Base-by-base conservation (phyloP, 2,329 filamentous ascomycete species). In the Blastomyces parvus region DNA sequence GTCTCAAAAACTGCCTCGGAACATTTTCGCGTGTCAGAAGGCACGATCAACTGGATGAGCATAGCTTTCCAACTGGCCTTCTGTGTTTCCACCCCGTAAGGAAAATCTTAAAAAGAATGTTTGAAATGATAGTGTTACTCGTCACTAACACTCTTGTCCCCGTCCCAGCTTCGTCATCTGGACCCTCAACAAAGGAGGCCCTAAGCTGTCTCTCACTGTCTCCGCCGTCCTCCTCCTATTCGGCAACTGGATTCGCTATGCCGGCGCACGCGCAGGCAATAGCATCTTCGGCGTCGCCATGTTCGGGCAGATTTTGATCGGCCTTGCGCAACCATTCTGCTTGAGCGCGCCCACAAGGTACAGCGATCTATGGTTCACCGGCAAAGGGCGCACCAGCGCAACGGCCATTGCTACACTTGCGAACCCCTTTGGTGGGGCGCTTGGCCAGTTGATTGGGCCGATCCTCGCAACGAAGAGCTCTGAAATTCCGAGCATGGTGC, bases 301-400 rank as follows among this genome's bases (percentile, higher is more conserved):
- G 88, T 87, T 95, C 69, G 93, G 93, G 4, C 93, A 97, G 78
- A 88, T 97, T 73, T 74, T 99, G 65, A 91, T 89, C 61, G 94
- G 93, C 0, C 82, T 97, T 48, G 87, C 91, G 0, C 94, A 99
- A 73, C 92, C 94, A 0, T 97, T 97, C 74, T 90, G 96, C 14
- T 84, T 97, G 11, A 86, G 88, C 7, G 91, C 93, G 0, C 93
- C 94, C 0, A 93, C 94, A 0, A 82, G 90, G 66, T 99, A 96
- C 76, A 94, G 90, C 62, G 92, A 97, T 73, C 80, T 96, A 64
- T 97, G 94, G 94, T 97, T 97, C 77, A 92, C 90, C 1, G 87
- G 89, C 69, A 79, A 81, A 13, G 93, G 92, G 8, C 85, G 94
- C 62, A 89, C 96, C 14, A 88, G 88, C 62, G 93, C 93, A 22